A percentile compares a stretch with the other conserved stretches of the same genome.
Conservation (phyloP, 805 yeast species). For the Candida schatavii region DNA sequence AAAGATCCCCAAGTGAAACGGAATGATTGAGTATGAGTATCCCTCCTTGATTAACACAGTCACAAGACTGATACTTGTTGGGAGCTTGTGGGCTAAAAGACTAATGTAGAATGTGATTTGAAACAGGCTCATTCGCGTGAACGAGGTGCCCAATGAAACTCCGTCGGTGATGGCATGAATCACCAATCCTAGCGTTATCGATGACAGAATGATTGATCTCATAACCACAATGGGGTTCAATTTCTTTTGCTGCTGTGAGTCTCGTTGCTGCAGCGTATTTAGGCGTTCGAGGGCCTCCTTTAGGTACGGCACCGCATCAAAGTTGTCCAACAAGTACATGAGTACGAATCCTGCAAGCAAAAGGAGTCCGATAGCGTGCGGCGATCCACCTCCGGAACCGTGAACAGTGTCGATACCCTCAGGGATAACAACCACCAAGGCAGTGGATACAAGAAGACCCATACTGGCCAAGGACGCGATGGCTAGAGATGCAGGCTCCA, state of each 20-base stretch:
- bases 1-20: conserved; percentile 51
- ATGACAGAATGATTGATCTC: conserved; percentile 32
- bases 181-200: conserved; percentile 59
- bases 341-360: conserved; percentile 52
- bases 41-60: conserved; percentile 48
- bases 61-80: conserved; percentile 67
- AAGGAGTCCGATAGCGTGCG: conserved; percentile 42
- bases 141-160: conserved; percentile 63
- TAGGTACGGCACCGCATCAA: conserved; percentile 8
- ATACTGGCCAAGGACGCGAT: conserved; percentile 47
- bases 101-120: conserved; percentile 48
- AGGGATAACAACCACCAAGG: conserved; percentile 58
- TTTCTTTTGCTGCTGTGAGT: neutral
- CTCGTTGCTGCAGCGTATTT: neutral
- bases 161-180: conserved; percentile 75
- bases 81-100: conserved; percentile 62
- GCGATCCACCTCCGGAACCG: conserved; percentile 12
- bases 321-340: conserved; percentile 51
- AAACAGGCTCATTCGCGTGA: conserved; percentile 42
- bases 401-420: conserved; percentile 56
- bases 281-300: neutral
- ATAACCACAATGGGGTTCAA: conserved; percentile 5
- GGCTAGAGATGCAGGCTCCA: conserved; percentile 20
- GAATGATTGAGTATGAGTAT: conserved; percentile 26
- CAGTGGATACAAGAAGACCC: conserved; percentile 61